Evolutionary conservation across 2,329 filamentous ascomycete species (phyloP).

Genomic region (Pleurostoma richardsiae): DNA sequence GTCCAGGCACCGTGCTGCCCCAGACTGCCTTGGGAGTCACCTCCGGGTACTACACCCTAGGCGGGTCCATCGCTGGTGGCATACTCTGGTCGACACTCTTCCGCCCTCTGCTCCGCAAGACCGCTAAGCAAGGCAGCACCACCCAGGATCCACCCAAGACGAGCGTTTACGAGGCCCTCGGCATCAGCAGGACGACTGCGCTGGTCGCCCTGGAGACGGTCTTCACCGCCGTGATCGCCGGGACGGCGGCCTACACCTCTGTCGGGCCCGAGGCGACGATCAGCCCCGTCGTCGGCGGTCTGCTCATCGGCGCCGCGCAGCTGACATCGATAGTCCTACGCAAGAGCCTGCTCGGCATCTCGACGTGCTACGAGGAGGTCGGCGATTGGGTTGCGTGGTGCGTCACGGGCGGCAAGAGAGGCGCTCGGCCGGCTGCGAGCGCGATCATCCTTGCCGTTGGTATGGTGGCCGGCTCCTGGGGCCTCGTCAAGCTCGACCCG

Average conservation of each 20-base stretch:
- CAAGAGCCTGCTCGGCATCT: slow-evolving; percentile 53
- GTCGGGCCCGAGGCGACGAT: slow-evolving; percentile 26
- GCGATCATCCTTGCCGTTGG: slow-evolving; percentile 49
- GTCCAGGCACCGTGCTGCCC: slow-evolving; percentile 59
- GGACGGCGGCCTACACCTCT: slow-evolving; percentile 24
- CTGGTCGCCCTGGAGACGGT: slow-evolving; percentile 37
- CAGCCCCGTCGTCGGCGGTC: slow-evolving; percentile 47
- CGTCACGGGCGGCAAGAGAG: slow-evolving; percentile 18
- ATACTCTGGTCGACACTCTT: slow-evolving; percentile 43
- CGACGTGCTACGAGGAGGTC: slow-evolving; percentile 55
- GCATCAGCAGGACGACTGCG: slow-evolving; percentile 27
- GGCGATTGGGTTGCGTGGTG: slow-evolving; percentile 44
- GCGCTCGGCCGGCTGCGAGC: slow-evolving; percentile 23
- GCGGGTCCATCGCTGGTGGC: slow-evolving; percentile 51
- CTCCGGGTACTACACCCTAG: slow-evolving; percentile 46
- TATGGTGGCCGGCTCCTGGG: slow-evolving; percentile 40
- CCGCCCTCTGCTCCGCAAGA: slow-evolving; percentile 22
- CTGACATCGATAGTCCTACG: slow-evolving; percentile 48
- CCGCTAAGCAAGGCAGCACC: neutral
- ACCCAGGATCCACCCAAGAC: neutral
- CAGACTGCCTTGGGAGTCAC: slow-evolving; percentile 51
- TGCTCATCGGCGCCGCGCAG: slow-evolving; percentile 55
- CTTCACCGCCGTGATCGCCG: slow-evolving; percentile 33
- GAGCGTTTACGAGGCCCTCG: slow-evolving; percentile 30
- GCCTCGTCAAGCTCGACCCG: slow-evolving; percentile 25